These are phyloP conservation scores for Iberis amara DNA, from an alignment of 441 rosid species.

Conservation along the genomic window DNA sequence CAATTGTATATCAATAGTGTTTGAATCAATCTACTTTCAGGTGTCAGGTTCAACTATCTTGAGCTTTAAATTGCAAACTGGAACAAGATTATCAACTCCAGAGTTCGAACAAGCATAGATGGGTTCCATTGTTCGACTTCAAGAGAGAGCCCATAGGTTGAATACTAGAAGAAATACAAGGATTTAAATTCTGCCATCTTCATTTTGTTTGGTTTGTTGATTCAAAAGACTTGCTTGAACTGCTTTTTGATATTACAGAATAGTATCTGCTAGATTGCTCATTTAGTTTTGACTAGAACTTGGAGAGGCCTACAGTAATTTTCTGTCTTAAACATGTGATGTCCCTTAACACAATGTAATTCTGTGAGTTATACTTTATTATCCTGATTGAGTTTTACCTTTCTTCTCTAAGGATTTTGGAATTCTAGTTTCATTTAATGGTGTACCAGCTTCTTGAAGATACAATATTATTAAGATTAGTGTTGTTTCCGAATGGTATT, in stretches of 20 bases:
- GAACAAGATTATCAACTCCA: background rate
- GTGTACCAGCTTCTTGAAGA: background rate
- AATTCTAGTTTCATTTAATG: too few species aligned
- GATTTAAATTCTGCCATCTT: background rate
- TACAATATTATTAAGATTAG: background rate
- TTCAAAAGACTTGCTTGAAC: background rate
- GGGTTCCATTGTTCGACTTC: background rate
- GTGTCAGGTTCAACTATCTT: constrained; percentile 3
- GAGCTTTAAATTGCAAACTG: background rate
- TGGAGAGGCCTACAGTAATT: too few species aligned
- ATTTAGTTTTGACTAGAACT: too few species aligned
- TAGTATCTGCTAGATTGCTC: too few species aligned
- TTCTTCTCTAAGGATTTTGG: too few species aligned
- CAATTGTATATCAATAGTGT: background rate
- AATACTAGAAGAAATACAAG: background rate
- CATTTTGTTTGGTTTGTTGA: background rate
- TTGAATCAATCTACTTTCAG: background rate
- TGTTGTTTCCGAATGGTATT: background rate
- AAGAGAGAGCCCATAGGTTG: background rate
- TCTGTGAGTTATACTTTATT: too few species aligned
- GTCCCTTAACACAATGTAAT: too few species aligned
- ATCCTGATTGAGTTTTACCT: too few species aligned
- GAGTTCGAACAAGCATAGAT: constrained; percentile 5
- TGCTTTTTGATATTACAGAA: too few species aligned
- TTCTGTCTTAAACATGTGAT: too few species aligned